These are phyloP conservation scores for Pseudogymnoascus sp. DNA, from an alignment of 2,329 filamentous ascomycete genomes.

Conservation along the genomic window DNA sequence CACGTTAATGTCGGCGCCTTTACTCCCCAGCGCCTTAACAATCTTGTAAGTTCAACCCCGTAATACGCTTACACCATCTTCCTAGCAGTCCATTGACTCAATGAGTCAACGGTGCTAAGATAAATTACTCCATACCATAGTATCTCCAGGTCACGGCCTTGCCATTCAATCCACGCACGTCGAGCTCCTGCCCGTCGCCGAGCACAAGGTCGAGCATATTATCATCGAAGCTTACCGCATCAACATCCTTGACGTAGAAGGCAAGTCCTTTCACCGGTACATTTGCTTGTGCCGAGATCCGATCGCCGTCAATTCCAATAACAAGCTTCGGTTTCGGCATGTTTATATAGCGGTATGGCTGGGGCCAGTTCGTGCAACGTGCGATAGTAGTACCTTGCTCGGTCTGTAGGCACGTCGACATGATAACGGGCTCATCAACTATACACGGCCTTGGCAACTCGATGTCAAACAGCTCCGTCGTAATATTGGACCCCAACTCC, in stretches of 20 bases:
- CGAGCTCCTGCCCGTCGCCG: constrained; percentile 48
- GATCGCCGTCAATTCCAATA: constrained; percentile 25
- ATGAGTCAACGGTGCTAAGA: background rate
- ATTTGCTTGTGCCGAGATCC: constrained; percentile 47
- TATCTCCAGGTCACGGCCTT: background rate
- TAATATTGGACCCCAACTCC: constrained; percentile 21
- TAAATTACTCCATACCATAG: background rate
- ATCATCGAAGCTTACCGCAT: constrained; percentile 49
- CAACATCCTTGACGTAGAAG: constrained; percentile 48
- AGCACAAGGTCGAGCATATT: constrained; percentile 60
- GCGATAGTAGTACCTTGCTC: constrained; percentile 47
- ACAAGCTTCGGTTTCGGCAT: background rate
- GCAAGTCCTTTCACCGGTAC: constrained; percentile 58
- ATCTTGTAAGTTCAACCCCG: background rate
- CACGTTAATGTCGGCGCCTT: too few species aligned
- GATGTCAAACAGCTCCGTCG: constrained; percentile 33
- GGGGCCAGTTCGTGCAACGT: constrained; percentile 60
- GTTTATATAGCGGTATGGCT: constrained; percentile 54
- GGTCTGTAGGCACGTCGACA: constrained; percentile 12
- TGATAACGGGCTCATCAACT: background rate
- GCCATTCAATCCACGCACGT: constrained; percentile 34
- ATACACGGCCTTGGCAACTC: background rate
- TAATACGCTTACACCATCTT: background rate
- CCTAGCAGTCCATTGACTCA: background rate
- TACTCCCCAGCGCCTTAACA: too few species aligned